These are phyloP conservation scores for Paramyrothecium roridum DNA, from an alignment of 2,329 filamentous ascomycete species.

Conservation along the genomic window DNA sequence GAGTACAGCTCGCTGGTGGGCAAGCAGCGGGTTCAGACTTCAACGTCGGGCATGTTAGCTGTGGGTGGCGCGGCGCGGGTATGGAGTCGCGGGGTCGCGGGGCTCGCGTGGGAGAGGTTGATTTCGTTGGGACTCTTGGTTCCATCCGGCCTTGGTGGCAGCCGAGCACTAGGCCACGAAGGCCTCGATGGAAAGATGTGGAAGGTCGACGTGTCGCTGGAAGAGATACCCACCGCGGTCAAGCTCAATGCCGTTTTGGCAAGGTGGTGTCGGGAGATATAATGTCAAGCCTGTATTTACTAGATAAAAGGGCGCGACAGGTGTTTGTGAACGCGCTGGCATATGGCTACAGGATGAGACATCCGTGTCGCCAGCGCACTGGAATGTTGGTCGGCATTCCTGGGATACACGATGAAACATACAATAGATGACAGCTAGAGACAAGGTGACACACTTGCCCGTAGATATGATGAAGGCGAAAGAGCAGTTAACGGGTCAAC, in stretches of 20 bases:
- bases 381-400: too few species aligned
- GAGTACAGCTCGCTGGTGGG: slow-evolving; percentile 77
- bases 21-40: slow-evolving; percentile 69
- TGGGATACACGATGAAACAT: too few species aligned
- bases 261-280: slow-evolving; percentile 77
- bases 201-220: slow-evolving; percentile 71
- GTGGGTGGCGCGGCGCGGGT: slow-evolving; percentile 63
- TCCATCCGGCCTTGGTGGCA: slow-evolving; percentile 58
- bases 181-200: slow-evolving; percentile 66
- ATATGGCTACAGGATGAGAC: neutral
- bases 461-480: too few species aligned
- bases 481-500: too few species aligned
- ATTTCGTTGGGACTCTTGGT: slow-evolving; percentile 67
- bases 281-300: neutral
- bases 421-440: too few species aligned
- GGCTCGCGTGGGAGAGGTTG: slow-evolving; percentile 72
- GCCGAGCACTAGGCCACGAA: slow-evolving; percentile 41
- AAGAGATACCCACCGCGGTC: slow-evolving; percentile 69
- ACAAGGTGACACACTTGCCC: too few species aligned
- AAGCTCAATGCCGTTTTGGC: slow-evolving; percentile 57
- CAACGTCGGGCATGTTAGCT: slow-evolving; percentile 63
- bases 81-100: slow-evolving; percentile 72
- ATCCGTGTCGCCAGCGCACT: too few species aligned
- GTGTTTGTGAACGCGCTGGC: neutral
- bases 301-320: neutral